Base-by-base conservation (phyloP, 768 basidiomycete genomes). In the Boletus sp. region DNA sequence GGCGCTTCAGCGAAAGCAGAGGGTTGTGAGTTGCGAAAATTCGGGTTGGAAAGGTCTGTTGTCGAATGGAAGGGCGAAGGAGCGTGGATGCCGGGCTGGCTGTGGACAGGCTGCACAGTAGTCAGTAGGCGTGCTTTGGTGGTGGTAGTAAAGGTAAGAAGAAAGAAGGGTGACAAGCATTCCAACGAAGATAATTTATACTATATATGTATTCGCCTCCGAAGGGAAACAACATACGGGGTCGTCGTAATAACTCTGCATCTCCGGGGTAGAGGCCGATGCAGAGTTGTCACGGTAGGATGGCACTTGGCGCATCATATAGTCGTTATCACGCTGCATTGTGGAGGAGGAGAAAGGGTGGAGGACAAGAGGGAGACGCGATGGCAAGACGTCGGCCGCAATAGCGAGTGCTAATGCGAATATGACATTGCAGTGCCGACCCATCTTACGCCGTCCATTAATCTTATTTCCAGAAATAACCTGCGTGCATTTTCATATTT, bases 21-120 rank as follows among this genome's bases (percentile, higher is more conserved):
- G 21, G 64, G 63, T 54, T 63, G 64, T 0, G 64, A 38, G 56
- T 63, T 56, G 59, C 60, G 63, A 46, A 56, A 60, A 45, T 65
- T 58, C 32, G 64, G 60, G 59, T 65, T 67, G 47, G 60, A 38
- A 39, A 60, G 32, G 48, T 63, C 39, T n/a, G 59, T 7, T n/a
- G 50, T 50, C 1, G 68, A 69, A 7, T 59, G 56, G 33, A 54
- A 65, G 42, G 54, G 55, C 1, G 72, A 74, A 65, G 58, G 76
- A 74, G 70, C 54, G 75, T 76, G 64, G 51, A 38, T 54, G 69
- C 68, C 71, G 47, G 69, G 21, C 54, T 65, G 69, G 67, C 70
- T 68, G 51, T 66, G 64, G 23, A 61, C 49, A 23, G 66, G 69
- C 71, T 76, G 71, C 65, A 52, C 56, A 62, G 70, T 63, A 66